phyloP scores from a whole-genome alignment of 73 alveolate genomes.

The Effrenium voratum region DNA sequence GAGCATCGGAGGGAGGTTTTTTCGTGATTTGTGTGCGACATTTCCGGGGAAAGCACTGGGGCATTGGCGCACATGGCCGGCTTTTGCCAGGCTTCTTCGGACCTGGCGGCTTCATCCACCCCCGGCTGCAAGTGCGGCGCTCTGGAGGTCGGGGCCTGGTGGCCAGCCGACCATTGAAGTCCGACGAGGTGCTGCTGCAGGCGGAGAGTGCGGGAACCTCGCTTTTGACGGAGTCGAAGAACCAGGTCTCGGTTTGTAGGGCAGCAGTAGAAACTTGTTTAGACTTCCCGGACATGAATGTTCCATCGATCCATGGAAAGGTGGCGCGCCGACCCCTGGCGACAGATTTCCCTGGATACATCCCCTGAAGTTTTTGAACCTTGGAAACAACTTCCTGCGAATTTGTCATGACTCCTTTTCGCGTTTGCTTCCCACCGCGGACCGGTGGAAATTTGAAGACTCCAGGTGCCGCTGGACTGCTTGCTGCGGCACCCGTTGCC shows the following conservation, averaged over 20 bases:
- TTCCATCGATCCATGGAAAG: neutral
- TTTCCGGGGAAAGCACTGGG: neutral
- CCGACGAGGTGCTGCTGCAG: slow-evolving; percentile 29
- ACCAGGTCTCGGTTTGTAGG: neutral
- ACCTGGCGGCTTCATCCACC: slow-evolving; percentile 39
- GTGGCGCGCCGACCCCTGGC: neutral
- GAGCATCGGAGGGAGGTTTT: neutral
- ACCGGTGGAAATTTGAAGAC: neutral
- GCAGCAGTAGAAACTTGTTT: neutral
- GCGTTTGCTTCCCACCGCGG: neutral
- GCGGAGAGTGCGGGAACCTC: neutral
- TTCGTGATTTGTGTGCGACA: neutral
- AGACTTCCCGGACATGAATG: neutral
- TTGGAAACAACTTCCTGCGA: neutral
- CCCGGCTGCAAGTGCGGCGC: slow-evolving; percentile 9
- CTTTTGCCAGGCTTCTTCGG: slow-evolving; percentile 43
- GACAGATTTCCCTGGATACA: neutral
- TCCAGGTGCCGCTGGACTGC: slow-evolving; percentile 61
- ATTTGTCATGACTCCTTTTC: neutral
- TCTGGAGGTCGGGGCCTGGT: slow-evolving; percentile 54
- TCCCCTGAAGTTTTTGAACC: neutral
- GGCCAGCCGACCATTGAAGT: slow-evolving; percentile 23
- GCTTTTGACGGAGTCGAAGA: neutral
- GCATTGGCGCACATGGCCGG: neutral
- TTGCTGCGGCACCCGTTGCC: slow-evolving; percentile 49